Evolutionary conservation across 805 yeast genomes (phyloP).

Genomic region (Metschnikowia lunata): DNA sequence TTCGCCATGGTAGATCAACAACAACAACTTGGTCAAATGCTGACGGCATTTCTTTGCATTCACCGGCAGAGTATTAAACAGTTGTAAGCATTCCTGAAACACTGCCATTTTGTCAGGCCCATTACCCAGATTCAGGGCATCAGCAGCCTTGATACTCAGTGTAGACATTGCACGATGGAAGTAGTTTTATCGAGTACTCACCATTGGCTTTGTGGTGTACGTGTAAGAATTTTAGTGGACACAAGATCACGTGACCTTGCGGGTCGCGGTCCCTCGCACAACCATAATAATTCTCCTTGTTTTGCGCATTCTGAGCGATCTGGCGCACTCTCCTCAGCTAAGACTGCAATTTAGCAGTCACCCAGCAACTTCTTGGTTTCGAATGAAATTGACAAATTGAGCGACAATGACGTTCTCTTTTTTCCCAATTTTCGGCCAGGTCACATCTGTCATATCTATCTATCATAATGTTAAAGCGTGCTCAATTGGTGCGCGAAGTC

Average conservation of each 20-base stretch:
- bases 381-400: no score
- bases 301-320: no score
- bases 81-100: conserved; percentile 89
- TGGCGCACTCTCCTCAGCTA: no score
- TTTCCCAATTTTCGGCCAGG: no score
- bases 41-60: conserved; percentile 82
- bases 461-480: no score
- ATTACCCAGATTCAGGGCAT: conserved; percentile 55
- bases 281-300: no score
- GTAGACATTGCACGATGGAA: conserved; percentile 59
- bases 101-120: conserved; percentile 95
- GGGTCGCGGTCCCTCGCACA: not conserved
- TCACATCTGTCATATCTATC: no score
- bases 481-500: no score
- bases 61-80: conserved; percentile 87
- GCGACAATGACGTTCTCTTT: no score
- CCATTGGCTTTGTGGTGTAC: conserved; percentile 13
- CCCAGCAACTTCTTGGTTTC: no score
- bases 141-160: conserved; percentile 76
- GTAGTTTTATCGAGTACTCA: not conserved
- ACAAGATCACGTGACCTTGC: conserved; percentile 13
- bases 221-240: conserved; percentile 15
- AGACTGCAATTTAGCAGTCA: no score
- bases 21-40: conserved; percentile 74
- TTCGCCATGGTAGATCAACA: conserved; percentile 82